Evolutionary conservation across 2,329 filamentous ascomycete species (phyloP), one percentile per base, ranked within the genome.

Genomic region (Gyromitra esculenta): DNA sequence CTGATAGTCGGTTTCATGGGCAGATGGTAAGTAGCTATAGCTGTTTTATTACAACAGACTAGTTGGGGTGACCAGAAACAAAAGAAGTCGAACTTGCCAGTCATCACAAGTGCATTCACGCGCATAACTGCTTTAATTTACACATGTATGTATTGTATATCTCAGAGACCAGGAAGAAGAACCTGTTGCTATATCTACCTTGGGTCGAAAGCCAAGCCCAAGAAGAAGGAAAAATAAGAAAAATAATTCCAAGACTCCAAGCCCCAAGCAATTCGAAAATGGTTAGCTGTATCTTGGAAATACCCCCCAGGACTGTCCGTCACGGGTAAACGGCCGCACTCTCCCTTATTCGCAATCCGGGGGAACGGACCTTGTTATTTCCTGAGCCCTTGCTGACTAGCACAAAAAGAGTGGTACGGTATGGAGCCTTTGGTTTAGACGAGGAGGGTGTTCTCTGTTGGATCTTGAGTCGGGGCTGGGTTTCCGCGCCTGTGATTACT

Each of bases 271-370:
- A 15, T 15, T 45, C 4, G 41, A 45, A 45, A 15, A 45, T 15
- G 41, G 48, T 52, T 52, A 52, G 41, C 25, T 31, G 25, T 31
- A 31, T 31, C 25, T 31, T 31, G 25, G 25, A 31, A 31, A 31
- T 31, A 45, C 15, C 1, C 15, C 48, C 48, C 60, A 48, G 25
- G 43, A 21, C 2, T 48, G n/a, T 48, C 15, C 48, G 11, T 50
- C 45, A n/a, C 62, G 62, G 62, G 21, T 65, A 65, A 65, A 65
- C 62, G 43, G 60, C 60, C 60, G 41, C 60, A 63, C 60, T 11
- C 62, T 52, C 11, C 25, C 25, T 18, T 21, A 52, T 65, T 65
- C 62, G 45, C 43, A 37, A 52, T 65, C 43, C 62, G 64, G 21
- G 64, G 64, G 64, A 39, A 54, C 63, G 48, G 63, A 13, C 63